These are phyloP conservation scores for Pichia scutulata DNA, from an alignment of 805 yeast genomes.

Conservation along the genomic window DNA sequence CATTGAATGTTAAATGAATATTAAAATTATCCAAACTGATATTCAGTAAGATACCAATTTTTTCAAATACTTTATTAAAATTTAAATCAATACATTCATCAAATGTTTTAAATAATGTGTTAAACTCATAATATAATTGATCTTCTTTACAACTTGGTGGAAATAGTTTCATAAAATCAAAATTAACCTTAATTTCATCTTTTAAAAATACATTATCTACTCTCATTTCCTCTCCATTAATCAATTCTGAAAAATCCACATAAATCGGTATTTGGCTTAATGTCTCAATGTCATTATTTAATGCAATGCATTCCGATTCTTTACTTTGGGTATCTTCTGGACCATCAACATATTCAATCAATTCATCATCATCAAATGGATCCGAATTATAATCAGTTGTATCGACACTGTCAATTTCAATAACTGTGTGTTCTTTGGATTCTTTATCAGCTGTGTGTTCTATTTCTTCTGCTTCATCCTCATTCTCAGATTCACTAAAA, in stretches of 20 bases:
- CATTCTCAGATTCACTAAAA: conserved; percentile 5
- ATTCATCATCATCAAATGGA: conserved; percentile 4
- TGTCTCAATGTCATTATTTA: background rate
- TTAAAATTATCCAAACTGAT: background rate
- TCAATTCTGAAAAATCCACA: conserved; percentile 20
- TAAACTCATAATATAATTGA: conserved; percentile 18
- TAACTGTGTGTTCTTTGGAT: background rate
- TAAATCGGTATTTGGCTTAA: conserved; percentile 18
- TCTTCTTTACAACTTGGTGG: conserved; percentile 18
- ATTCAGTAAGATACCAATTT: background rate
- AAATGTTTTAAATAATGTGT: conserved; percentile 15
- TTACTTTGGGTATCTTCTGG: background rate
- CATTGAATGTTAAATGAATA: conserved; percentile 14
- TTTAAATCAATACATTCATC: conserved; percentile 9
- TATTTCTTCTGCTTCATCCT: background rate
- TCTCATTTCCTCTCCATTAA: too few relatives aligned
- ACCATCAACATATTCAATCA: background rate
- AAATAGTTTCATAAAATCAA: conserved; percentile 20
- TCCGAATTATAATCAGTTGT: background rate
- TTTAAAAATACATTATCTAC: background rate
- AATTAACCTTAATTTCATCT: conserved; percentile 2
- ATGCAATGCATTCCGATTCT: background rate
- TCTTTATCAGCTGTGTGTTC: background rate
- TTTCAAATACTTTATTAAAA: conserved; percentile 10
- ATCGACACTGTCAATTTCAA: background rate